Percentiles rank a stretch among this genome's conserved stretches.
Conservation (phyloP, 2,329 filamentous ascomycete genomes). For the Herpotrichia juniperi region DNA sequence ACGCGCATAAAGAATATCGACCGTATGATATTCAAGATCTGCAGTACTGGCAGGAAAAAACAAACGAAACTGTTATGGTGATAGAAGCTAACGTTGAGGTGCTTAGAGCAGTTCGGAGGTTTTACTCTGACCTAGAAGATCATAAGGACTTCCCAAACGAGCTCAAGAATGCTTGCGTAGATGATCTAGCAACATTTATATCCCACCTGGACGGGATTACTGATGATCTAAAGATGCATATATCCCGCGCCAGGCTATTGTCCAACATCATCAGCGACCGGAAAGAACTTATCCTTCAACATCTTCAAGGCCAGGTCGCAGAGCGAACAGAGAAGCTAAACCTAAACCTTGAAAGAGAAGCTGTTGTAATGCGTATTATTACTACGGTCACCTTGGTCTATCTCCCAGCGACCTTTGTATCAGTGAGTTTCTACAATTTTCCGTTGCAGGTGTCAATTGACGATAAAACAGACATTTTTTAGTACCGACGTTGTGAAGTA, state of each 20-base stretch:
- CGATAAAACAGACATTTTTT: constrained; percentile 45
- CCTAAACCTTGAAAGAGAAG: constrained; percentile 27
- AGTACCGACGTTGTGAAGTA: constrained; percentile 49
- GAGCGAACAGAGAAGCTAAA: constrained; percentile 29
- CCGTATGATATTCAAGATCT: constrained; percentile 40
- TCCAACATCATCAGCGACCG: constrained; percentile 43
- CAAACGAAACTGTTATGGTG: constrained; percentile 43
- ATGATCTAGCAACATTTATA: constrained; percentile 19
- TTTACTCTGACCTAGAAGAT: constrained; percentile 19
- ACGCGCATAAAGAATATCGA: constrained; percentile 18
- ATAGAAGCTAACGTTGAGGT: constrained; percentile 49
- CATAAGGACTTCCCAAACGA: constrained; percentile 22
- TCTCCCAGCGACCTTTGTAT: constrained; percentile 35
- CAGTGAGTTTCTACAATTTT: constrained; percentile 20
- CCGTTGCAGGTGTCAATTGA: background rate
- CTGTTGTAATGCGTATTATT: constrained; percentile 34
- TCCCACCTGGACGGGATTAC: constrained; percentile 42
- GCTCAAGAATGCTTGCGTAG: constrained; percentile 11
- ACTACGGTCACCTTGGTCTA: constrained; percentile 31
- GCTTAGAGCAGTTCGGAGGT: constrained; percentile 27
- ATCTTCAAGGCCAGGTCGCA: constrained; percentile 30
- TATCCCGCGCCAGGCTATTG: constrained; percentile 41
- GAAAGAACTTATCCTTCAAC: constrained; percentile 36
- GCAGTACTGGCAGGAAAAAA: constrained; percentile 45
- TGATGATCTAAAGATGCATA: constrained; percentile 45